Evolutionary conservation across 345 rosid species (phyloP), one percentile per base, ranked within the genome.

Genomic region (Boechera retrofracta): DNA sequence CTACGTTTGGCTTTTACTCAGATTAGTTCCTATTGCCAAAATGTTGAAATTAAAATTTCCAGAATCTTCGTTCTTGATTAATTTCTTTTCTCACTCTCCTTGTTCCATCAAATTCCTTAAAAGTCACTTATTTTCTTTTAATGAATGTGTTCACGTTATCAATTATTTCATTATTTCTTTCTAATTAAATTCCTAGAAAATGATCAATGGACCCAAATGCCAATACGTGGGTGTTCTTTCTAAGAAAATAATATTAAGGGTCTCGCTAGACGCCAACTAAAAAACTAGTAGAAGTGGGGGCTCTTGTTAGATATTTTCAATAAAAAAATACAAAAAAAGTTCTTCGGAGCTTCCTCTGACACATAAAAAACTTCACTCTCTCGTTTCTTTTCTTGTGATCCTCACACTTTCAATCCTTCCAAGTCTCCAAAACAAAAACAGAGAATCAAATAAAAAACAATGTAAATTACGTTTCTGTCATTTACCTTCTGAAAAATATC

Each of bases 401-500:
- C 82, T 15, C 78, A 73, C 74, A 73, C 11, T 73, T 61, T 67
- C 77, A 60, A 78, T 78, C 81, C 72, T 45, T 42, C 18, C 18
- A 71, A 71, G 7, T 51, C 21, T 8, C 57, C 16, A 38, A 33
- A 63, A 63, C 54, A 11, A 59, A 31, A 68, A 48, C 57, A 44
- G 31, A 66, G 52, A 75, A 44, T 29, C 33, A 44, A 74, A 12
- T 28, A 28, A 28, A 8, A 28, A 35, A 18, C n/a, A 52, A 49
- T 0, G 42, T 67, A 59, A 75, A 3, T 36, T 54, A 78, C 62
- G 49, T 58, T 72, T 38, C 29, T 71, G 71, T 71, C 80, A 44
- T 58, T 26, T 24, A 16, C 12, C 67, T 55, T 47, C 1, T 36
- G 29, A 60, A 72, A 66, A 78, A 66, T 51, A 72, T 72, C 81